Conservation (phyloP, 2,329 filamentous ascomycete genomes). For the Chalara sp. region DNA sequence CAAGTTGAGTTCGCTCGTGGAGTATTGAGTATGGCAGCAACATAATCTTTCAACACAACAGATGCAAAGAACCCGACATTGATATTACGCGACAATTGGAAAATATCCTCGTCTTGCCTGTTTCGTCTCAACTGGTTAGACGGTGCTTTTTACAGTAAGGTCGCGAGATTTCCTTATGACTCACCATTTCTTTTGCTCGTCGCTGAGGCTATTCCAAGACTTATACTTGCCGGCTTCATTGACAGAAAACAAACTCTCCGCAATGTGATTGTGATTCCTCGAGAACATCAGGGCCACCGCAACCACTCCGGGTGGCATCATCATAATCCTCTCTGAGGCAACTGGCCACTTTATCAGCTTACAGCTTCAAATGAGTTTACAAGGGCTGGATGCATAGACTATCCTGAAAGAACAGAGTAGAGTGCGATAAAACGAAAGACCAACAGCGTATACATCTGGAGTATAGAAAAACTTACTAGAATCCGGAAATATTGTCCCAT, state of each 20-base stretch:
- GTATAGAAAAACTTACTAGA: constrained; percentile 17
- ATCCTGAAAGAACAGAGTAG: constrained; percentile 68
- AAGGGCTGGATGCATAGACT: constrained; percentile 65
- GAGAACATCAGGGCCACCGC: constrained; percentile 55
- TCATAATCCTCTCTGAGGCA: constrained; percentile 61
- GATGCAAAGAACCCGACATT: constrained; percentile 64
- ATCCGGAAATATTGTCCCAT: constrained; percentile 67
- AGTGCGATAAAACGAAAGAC: constrained; percentile 60
- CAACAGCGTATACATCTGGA: too few species aligned
- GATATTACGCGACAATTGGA: constrained; percentile 38
- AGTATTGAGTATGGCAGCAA: constrained; percentile 49
- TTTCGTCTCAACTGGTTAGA: background rate
- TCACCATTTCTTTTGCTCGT: constrained; percentile 32
- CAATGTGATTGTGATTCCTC: constrained; percentile 38
- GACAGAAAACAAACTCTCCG: constrained; percentile 31
- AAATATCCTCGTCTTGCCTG: constrained; percentile 42
- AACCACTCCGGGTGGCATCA: constrained; percentile 63
- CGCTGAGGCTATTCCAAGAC: constrained; percentile 31
- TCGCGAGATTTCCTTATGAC: constrained; percentile 4
- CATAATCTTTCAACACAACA: constrained; percentile 70
- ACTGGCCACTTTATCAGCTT: constrained; percentile 32
- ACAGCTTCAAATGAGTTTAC: constrained; percentile 69
- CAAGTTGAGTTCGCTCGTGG: constrained; percentile 44
- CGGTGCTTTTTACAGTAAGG: background rate
- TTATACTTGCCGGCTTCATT: constrained; percentile 38